These are phyloP conservation scores for Aspergillus thermomutatus DNA, from an alignment of 2,329 filamentous ascomycete genomes.

Conservation along the genomic window DNA sequence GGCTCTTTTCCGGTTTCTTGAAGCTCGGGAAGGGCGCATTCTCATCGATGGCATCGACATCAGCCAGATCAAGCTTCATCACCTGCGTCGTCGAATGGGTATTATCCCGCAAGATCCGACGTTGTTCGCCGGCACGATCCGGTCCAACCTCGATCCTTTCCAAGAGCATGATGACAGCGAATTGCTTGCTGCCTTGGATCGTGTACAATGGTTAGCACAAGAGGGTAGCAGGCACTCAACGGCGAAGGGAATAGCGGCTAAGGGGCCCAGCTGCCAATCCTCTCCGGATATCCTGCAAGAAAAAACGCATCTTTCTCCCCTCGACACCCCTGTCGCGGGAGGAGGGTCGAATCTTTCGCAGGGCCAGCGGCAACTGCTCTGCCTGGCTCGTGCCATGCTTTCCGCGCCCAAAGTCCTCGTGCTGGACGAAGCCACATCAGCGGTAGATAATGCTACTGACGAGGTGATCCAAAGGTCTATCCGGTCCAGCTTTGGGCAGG, in stretches of 20 bases:
- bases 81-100: constrained; percentile 67
- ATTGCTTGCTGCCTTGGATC: constrained; percentile 64
- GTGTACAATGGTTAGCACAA: constrained; percentile 57
- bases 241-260: background rate
- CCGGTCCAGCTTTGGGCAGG: background rate
- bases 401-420: background rate
- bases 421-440: background rate
- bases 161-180: constrained; percentile 64
- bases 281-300: background rate
- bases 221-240: background rate
- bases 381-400: background rate
- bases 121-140: constrained; percentile 72
- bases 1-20: constrained; percentile 74
- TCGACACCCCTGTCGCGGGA: background rate
- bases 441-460: background rate
- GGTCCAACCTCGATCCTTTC: constrained; percentile 74
- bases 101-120: constrained; percentile 82
- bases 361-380: background rate
- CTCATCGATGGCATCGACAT: constrained; percentile 72
- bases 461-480: background rate
- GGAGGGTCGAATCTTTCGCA: background rate
- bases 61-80: constrained; percentile 65
- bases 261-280: background rate
- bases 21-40: constrained; percentile 63
- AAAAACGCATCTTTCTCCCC: background rate